These are phyloP conservation scores for Durotheca rogersii DNA, from an alignment of 495 filamentous ascomycete species.

Conservation along the genomic window DNA sequence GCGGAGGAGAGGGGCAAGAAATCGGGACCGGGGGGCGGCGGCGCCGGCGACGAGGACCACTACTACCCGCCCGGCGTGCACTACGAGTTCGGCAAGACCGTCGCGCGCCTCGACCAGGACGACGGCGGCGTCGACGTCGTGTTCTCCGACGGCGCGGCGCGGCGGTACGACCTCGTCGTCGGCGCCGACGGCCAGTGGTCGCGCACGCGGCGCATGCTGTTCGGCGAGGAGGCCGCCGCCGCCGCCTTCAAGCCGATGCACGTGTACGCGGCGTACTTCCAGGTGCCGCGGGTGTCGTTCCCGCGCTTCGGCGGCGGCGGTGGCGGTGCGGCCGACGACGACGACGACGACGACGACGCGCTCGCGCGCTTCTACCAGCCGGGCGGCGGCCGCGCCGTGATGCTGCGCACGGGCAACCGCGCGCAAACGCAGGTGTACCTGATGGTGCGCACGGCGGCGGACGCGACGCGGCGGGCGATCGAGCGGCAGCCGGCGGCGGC, in stretches of 20 bases:
- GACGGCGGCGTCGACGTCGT: conserved; percentile 22
- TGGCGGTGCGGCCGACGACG: too few species aligned
- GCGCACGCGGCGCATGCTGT: conserved; percentile 41
- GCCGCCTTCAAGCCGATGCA: conserved; percentile 19
- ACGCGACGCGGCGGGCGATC: conserved; percentile 1
- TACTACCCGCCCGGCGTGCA: conserved; percentile 16
- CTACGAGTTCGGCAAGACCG: conserved; percentile 21
- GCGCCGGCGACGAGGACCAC: not conserved
- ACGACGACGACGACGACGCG: conserved; percentile 9
- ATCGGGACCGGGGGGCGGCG: not conserved
- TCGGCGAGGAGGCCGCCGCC: conserved; percentile 29
- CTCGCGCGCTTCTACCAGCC: conserved; percentile 24
- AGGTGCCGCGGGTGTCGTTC: conserved; percentile 6
- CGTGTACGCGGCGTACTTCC: conserved; percentile 23
- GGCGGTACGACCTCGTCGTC: conserved; percentile 50
- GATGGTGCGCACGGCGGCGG: conserved; percentile 28
- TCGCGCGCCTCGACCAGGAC: conserved; percentile 16
- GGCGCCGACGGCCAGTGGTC: conserved; percentile 53
- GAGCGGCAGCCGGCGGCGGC: conserved; percentile 9
- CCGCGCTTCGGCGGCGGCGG: too few species aligned
- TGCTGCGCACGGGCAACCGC: conserved; percentile 11
- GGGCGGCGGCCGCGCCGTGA: conserved; percentile 9
- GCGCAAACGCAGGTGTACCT: conserved; percentile 28
- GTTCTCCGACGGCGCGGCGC: conserved; percentile 37
- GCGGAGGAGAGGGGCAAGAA: conserved; percentile 26